These are phyloP conservation scores for Luvunga scandens DNA, from an alignment of 345 rosid genomes.

Conservation along the genomic window DNA sequence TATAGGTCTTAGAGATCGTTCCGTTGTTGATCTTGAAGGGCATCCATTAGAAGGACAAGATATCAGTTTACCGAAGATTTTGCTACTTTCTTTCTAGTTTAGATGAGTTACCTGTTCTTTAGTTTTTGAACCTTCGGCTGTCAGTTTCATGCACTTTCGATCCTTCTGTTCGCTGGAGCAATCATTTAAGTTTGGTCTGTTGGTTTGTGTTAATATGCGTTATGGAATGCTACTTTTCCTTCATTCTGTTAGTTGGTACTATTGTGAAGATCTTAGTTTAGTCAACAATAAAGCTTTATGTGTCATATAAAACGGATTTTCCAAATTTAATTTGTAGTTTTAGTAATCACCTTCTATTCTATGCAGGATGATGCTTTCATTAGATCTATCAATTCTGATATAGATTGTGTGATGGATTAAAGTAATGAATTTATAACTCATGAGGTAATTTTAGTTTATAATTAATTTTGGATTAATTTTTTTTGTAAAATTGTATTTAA, in stretches of 20 bases:
- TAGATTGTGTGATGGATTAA: too few species aligned
- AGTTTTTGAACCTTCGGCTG: constrained; percentile 39
- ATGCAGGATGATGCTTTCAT: too few species aligned
- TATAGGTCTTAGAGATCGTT: constrained; percentile 25
- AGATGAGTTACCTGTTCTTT: constrained; percentile 26
- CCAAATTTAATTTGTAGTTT: too few species aligned
- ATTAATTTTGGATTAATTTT: too few species aligned
- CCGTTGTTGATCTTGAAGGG: constrained; percentile 5
- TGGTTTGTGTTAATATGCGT: constrained; percentile 40
- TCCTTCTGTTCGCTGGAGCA: constrained; percentile 32
- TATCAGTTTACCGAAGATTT: constrained; percentile 15
- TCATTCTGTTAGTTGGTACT: constrained; percentile 26
- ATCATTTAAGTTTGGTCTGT: constrained; percentile 30
- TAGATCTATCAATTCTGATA: too few species aligned
- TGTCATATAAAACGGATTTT: too few species aligned
- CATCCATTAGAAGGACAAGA: constrained; percentile 30
- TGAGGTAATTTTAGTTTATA: too few species aligned
- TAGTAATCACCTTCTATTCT: too few species aligned
- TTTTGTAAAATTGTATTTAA: too few species aligned
- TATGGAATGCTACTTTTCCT: constrained; percentile 23
- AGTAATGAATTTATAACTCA: too few species aligned
- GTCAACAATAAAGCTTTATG: constrained; percentile 45
- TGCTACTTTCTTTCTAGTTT: constrained; percentile 27
- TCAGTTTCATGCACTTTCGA: constrained; percentile 32
- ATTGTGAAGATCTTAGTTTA: constrained; percentile 37